Evolutionary conservation across 441 rosid genomes (phyloP), one percentile per base, ranked within the genome.

Genomic region (Pelargonium australe): DNA sequence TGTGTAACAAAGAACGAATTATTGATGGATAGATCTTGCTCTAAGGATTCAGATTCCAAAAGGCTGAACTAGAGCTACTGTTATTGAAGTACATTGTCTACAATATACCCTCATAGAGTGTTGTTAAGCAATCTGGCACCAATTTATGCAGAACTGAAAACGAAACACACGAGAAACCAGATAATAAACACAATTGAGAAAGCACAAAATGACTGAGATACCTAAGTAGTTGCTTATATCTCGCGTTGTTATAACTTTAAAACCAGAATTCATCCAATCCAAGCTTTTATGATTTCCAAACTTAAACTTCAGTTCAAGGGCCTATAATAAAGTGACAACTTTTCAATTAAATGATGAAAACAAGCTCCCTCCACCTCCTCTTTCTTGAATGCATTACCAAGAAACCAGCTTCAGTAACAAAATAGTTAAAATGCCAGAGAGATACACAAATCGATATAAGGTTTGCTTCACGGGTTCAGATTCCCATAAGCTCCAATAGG

Each of bases 21-120:
- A 7, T 7, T 57, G 25, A 13, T 57, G 62, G 62, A 51, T 51
- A 51, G 14, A 51, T 51, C 57, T 13, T 37, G 16, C 57, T n/a
- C 14, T n/a, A 51, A 51, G 57, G 57, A 57, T 57, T 57, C 25
- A 57, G 62, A 57, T 11, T 57, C 62, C 62, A 5, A 57, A 55
- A 17, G 7, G 61, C 25, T 19, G 4, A 57, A 19, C n/a, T 57
- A 57, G 62, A 57, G 25, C 62, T 57, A 57, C 16, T 17, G 13
- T 57, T 57, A 13, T 57, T 57, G 62, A 51, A 51, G 57, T 4
- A 6, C 57, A 51, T 8, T 44, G n/a, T 9, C 13, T 11, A 44
- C 13, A 44, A 44, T 44, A 8, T 2, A 10, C 13, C 13, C 49
- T 37, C 41, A 37, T 5, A 37, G 0, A 37, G 41, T 37, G 41